A percentile compares a stretch with the other conserved stretches of the same genome.
These are phyloP conservation scores for Neospora caninum DNA, from an alignment of 169 alveolate species.

Conservation along the genomic window DNA sequence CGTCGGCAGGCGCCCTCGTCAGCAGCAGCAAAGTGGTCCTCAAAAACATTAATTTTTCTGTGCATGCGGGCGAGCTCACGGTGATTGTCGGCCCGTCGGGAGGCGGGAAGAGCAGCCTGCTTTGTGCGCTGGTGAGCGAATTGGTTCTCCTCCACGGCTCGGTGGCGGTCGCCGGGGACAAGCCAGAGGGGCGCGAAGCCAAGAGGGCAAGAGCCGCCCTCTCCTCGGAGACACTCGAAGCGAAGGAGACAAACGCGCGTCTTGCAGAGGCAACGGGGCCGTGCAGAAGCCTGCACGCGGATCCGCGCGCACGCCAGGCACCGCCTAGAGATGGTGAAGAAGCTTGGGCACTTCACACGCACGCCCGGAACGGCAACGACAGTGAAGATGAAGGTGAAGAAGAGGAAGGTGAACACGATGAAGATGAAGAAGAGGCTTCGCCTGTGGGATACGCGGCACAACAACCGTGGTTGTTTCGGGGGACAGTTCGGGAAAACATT, in stretches of 20 bases:
- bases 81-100: constrained; percentile 39
- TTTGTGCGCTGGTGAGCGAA: constrained; percentile 42
- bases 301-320: too few species aligned
- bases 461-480: constrained; percentile 41
- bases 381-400: neutral
- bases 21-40: constrained; percentile 57
- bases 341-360: too few species aligned
- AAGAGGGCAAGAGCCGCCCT: too few species aligned
- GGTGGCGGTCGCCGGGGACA: constrained; percentile 30
- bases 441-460: constrained; percentile 37
- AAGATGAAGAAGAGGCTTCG: neutral
- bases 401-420: too few species aligned
- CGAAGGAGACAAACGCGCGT: too few species aligned
- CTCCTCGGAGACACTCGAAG: too few species aligned
- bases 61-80: constrained; percentile 45
- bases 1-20: neutral
- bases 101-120: constrained; percentile 57
- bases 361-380: neutral
- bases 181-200: neutral
- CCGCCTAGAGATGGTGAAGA: too few species aligned
- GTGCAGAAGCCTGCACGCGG: too few species aligned
- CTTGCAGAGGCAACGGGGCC: too few species aligned
- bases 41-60: constrained; percentile 19
- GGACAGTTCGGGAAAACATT: constrained; percentile 42
- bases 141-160: constrained; percentile 35